These are phyloP conservation scores for Hyphodiscus hymeniophilus DNA, from an alignment of 495 filamentous ascomycete species.

Conservation along the genomic window DNA sequence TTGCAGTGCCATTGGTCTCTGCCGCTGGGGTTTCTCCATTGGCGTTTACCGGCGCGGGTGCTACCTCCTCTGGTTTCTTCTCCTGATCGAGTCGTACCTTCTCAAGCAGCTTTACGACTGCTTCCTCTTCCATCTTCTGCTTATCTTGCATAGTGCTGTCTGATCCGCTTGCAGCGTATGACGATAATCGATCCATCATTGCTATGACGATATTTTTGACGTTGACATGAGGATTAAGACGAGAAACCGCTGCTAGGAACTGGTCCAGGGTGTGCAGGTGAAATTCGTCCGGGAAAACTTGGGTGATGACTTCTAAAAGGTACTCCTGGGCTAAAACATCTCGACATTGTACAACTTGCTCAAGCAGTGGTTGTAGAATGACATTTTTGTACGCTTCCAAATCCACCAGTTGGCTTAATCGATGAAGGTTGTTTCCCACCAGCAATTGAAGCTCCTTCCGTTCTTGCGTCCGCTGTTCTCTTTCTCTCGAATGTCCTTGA, in stretches of 20 bases:
- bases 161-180: conserved; percentile 82
- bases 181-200: conserved; percentile 90
- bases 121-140: conserved; percentile 74
- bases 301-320: conserved; percentile 92
- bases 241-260: conserved; percentile 81
- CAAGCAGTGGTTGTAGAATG: conserved; percentile 80
- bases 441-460: conserved; percentile 89
- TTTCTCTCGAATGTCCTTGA: conserved; percentile 91
- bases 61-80: conserved; percentile 20
- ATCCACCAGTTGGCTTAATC: conserved; percentile 92
- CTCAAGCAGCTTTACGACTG: conserved; percentile 65
- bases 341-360: conserved; percentile 95
- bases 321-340: conserved; percentile 98
- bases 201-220: conserved; percentile 97
- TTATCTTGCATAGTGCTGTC: conserved; percentile 65
- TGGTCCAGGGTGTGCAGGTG: conserved; percentile 94
- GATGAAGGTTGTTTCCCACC: conserved; percentile 90
- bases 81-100: conserved; percentile 66
- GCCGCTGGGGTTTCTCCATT: conserved; percentile 26
- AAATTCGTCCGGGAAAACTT: conserved; percentile 98
- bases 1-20: conserved; percentile 24
- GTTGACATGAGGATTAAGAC: conserved; percentile 91
- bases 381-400: conserved; percentile 86
- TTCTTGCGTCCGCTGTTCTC: conserved; percentile 88
- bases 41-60: conserved; percentile 7